Percentiles rank a stretch among this genome's conserved stretches.
These are phyloP conservation scores for Albophoma yamanashiensis DNA, from an alignment of 2,329 filamentous ascomycete genomes.

Conservation along the genomic window DNA sequence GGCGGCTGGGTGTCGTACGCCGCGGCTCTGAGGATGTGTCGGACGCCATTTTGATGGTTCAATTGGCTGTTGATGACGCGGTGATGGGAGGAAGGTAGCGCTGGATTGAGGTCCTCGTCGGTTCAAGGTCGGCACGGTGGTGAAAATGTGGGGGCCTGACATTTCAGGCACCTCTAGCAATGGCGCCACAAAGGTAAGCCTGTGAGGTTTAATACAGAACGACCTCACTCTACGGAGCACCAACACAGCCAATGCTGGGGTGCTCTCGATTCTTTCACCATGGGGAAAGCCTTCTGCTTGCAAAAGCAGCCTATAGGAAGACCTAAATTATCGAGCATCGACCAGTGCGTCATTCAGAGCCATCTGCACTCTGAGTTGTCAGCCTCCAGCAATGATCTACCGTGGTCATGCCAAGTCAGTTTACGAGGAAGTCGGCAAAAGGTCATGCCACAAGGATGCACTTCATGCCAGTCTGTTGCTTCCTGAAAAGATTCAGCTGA, in stretches of 20 bases:
- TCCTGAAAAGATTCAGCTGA: not conserved
- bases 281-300: too few relatives aligned
- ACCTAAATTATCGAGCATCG: not conserved
- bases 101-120: slow-evolving; percentile 14
- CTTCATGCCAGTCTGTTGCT: not conserved
- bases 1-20: slow-evolving; percentile 16
- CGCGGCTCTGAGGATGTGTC: slow-evolving; percentile 24
- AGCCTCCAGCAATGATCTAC: too few relatives aligned
- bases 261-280: too few relatives aligned
- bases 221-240: not conserved
- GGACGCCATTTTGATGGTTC: slow-evolving; percentile 24
- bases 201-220: too few relatives aligned
- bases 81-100: slow-evolving; percentile 12
- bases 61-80: slow-evolving; percentile 21
- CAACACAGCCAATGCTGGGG: not conserved
- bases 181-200: not conserved
- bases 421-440: not conserved
- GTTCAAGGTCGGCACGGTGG: slow-evolving; percentile 16
- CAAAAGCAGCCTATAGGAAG: too few relatives aligned
- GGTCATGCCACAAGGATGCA: not conserved
- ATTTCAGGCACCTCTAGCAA: slow-evolving; percentile 9
- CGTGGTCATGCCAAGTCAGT: not conserved
- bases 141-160: slow-evolving; percentile 12
- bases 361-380: not conserved
- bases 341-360: not conserved